Evolutionary conservation across 129 eudicot genomes (phyloP).

Genomic region (Ambrosia trifida): DNA sequence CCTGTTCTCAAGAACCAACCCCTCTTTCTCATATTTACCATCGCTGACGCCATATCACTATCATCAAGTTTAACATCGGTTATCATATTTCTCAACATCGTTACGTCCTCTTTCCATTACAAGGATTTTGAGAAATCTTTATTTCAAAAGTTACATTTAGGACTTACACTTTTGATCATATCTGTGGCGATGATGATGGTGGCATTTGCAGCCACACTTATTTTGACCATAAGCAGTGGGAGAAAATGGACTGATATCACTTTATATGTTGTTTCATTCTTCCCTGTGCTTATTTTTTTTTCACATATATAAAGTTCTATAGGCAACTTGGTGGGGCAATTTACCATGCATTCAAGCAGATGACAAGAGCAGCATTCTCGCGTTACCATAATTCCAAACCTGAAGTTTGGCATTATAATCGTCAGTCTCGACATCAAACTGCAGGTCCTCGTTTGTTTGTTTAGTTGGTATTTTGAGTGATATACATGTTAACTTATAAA

Average conservation of each 20-base stretch:
- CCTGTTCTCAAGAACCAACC: conserved; percentile 30
- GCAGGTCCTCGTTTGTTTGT: neutral
- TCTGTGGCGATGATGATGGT: conserved; percentile 47
- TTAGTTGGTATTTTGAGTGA: neutral
- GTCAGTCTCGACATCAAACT: conserved; percentile 10
- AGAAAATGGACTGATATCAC: conserved; percentile 29
- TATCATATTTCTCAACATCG: conserved; percentile 32
- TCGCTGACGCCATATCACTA: conserved; percentile 38
- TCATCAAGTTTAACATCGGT: conserved; percentile 33
- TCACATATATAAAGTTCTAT: conserved; percentile 1
- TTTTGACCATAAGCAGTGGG: conserved; percentile 25
- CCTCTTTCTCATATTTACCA: conserved; percentile 27
- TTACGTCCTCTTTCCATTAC: conserved; percentile 30
- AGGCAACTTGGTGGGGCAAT: conserved; percentile 10
- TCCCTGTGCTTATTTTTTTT: conserved; percentile 32
- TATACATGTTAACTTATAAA: neutral
- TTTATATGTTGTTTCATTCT: conserved; percentile 27
- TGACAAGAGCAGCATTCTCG: neutral
- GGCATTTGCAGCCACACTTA: conserved; percentile 39
- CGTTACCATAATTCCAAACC: conserved; percentile 1
- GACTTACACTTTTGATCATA: conserved; percentile 25
- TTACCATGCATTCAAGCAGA: conserved; percentile 7
- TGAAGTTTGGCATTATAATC: conserved; percentile 7
- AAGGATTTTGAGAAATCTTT: conserved; percentile 32
- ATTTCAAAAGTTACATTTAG: conserved; percentile 26